Base-by-base conservation (phyloP, 352 stramenopile species). In the Pythium brassicae region DNA sequence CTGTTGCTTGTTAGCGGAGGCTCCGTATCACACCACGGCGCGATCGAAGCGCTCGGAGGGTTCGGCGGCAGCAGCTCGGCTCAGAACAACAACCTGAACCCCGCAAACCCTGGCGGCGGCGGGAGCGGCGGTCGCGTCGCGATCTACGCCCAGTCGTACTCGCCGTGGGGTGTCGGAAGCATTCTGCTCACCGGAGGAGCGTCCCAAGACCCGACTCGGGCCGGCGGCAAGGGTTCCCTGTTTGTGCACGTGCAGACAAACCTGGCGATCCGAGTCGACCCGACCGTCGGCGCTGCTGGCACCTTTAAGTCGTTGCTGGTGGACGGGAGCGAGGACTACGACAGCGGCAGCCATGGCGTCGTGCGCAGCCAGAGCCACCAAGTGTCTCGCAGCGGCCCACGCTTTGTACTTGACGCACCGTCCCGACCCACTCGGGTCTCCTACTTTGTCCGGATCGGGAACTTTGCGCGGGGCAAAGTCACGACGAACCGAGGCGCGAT, bases 121-220 rank as follows among this genome's bases (percentile, higher is more conserved):
- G 96, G 95, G 4, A 96, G 96, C 46, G 96, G 84, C 0, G 77
- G 75, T 2, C 57, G 77, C n/a, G 73, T 92, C 27, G 79, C 97
- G 3, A 78, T 98, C 7, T 96, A 91, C 39, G 69, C 91, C 0
- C 97, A 98, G 62, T 89, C 97, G 34, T 90, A 98, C 35, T 85
- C 87, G 0, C 78, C 97, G 14, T 96, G 90, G 57, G 76, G 78
- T 0, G 71, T 79, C 34, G 88, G 77, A n/a, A 67, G 71, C 12
- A 70, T 99, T 14, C 56, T 78, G 20, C 86, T 93, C 2, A 85
- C 93, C 61, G 86, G 86, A 42, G 81, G 82, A 0, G 55, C 69
- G 1, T 87, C 80, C 4, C 71, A 84, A 53, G 68, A 88, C 48
- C 9, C 45, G 4, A 15, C 3, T 26, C 71, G 76, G 34, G 63